Evolutionary conservation across 2,329 filamentous ascomycete species (phyloP).

Genomic region (Cladophialophora psammophila): DNA sequence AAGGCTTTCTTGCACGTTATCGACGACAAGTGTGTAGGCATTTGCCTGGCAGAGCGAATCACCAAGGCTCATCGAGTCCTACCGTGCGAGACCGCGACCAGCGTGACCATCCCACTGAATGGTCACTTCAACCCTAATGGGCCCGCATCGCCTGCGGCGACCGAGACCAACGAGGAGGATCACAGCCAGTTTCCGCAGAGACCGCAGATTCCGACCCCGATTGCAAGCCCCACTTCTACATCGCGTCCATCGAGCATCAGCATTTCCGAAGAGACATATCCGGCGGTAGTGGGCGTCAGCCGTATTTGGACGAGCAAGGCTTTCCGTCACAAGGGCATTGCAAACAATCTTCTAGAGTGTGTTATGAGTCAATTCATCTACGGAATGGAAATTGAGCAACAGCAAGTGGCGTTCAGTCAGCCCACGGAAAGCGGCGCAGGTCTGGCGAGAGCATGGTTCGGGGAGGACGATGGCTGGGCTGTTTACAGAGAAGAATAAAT

Average conservation of each 20-base stretch:
- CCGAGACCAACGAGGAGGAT: constrained; percentile 35
- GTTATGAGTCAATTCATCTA: constrained; percentile 64
- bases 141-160: constrained; percentile 26
- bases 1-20: constrained; percentile 69
- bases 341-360: constrained; percentile 63
- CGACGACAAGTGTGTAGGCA: constrained; percentile 67
- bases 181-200: constrained; percentile 16
- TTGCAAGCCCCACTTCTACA: constrained; percentile 33
- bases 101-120: constrained; percentile 31
- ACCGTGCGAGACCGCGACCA: constrained; percentile 28
- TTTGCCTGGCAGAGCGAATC: constrained; percentile 69
- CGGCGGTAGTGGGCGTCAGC: constrained; percentile 67
- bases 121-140: constrained; percentile 25
- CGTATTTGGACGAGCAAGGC: constrained; percentile 69
- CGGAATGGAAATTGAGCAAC: constrained; percentile 62
- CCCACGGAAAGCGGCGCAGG: constrained; percentile 68
- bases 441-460: constrained; percentile 66
- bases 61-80: constrained; percentile 61
- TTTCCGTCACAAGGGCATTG: constrained; percentile 65
- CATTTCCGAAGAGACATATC: constrained; percentile 51
- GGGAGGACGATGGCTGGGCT: constrained; percentile 63
- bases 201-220: constrained; percentile 34
- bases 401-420: constrained; percentile 68
- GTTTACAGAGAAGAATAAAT: constrained; percentile 61
- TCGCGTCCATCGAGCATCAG: constrained; percentile 54